Base-by-base conservation (phyloP, 768 basidiomycete genomes). In the Zangia roseola region DNA sequence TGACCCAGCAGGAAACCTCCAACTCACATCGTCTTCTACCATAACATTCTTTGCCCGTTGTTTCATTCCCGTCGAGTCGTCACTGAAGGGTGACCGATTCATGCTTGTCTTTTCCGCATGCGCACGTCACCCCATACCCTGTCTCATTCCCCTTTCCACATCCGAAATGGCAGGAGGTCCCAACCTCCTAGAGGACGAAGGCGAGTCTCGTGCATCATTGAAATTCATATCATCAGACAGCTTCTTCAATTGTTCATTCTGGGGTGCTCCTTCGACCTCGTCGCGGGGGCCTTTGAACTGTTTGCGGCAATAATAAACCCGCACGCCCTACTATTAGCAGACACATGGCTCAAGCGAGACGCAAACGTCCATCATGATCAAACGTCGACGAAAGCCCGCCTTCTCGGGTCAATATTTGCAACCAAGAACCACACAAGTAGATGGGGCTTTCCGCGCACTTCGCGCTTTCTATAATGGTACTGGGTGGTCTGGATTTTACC, bases 51-150 rank as follows among this genome's bases (percentile, higher is more conserved):
- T 34, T 12, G 12, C 43, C 23, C 17, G 45, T 45, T 34, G 7
- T 26, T 63, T 62, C 61, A 63, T 62, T 57, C 52, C 61, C 61
- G 52, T 61, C 48, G 12, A 10, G 26, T 17, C 34, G 40, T n/a
- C n/a, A n/a, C n/a, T 24, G 49, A 38, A 34, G 26, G 43, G 40
- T 35, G 21, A 35, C 59, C 34, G 33, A 38, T 50, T 25, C 31
- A 39, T 47, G 26, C 26, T 25, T 43, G 43, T 45, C 47, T 19
- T 46, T 50, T 35, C 50, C 50, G 30, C 40, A 36, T 45, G 50
- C 40, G 40, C 43, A 21, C 43, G 16, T 40, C 40, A 28, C 58
- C 50, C 45, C 50, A 43, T 46, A 42, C 52, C 53, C 59, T 46
- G 33, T 12, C 52, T 57, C 52, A 46, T 54, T 39, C 24, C 55